Evolutionary conservation across 257 asterid species (phyloP).

Genomic region (Handroanthus guayacan): DNA sequence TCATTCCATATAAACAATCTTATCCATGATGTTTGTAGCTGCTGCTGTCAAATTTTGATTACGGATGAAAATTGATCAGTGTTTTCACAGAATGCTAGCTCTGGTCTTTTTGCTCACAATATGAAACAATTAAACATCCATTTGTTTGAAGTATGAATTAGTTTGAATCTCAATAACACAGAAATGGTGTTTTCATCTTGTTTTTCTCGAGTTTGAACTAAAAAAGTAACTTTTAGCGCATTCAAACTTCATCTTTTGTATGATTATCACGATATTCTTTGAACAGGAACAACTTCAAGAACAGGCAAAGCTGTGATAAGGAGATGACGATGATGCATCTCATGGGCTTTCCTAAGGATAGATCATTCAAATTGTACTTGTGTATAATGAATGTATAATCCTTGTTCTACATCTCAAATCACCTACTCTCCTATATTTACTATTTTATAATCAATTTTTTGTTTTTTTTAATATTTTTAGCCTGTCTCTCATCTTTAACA

Average conservation of each 20-base stretch:
- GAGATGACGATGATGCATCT: slow-evolving; percentile 21
- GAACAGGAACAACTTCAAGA: slow-evolving; percentile 92
- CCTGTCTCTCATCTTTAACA: no score
- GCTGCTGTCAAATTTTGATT: no score
- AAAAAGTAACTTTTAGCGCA: not conserved
- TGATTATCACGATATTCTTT: slow-evolving; percentile 24
- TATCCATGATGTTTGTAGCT: no score
- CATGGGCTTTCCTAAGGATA: not conserved
- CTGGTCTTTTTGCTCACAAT: no score
- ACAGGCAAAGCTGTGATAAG: slow-evolving; percentile 63
- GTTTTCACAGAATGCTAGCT: no score
- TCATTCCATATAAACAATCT: no score
- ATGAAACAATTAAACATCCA: no score
- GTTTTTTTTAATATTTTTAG: not conserved
- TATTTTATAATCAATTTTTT: not conserved
- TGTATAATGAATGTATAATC: not conserved
- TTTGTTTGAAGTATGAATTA: no score
- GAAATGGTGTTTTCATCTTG: not conserved
- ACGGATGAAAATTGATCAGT: no score
- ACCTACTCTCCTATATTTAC: not conserved
- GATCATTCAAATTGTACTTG: slow-evolving; percentile 9
- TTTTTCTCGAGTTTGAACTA: not conserved
- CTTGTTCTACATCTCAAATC: no score
- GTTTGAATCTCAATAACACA: not conserved
- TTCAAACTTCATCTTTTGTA: not conserved